Conservation (phyloP, 1,139 yeast species). For the Yamadazyma aaseri region DNA sequence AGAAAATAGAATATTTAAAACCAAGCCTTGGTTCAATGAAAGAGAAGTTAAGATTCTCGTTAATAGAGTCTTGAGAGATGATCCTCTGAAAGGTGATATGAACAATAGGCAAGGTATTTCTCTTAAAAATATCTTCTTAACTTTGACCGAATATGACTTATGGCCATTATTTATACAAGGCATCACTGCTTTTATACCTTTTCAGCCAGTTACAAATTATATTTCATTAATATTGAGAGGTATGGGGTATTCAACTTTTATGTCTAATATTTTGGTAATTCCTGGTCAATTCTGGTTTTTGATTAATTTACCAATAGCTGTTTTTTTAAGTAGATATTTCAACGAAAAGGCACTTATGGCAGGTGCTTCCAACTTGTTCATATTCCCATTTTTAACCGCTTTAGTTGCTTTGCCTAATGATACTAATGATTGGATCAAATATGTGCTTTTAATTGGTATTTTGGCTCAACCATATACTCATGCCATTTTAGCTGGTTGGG, state of each 20-base stretch:
- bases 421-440: conserved; percentile 46
- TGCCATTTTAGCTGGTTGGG: conserved; percentile 60
- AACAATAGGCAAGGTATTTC: conserved; percentile 58
- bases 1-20: conserved; percentile 41
- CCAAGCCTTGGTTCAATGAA: conserved; percentile 63
- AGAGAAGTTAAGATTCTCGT: conserved; percentile 63
- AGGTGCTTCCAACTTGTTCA: conserved; percentile 30
- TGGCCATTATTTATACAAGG: conserved; percentile 61
- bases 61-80: conserved; percentile 62
- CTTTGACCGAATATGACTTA: conserved; percentile 53
- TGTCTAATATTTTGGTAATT: conserved; percentile 54
- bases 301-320: conserved; percentile 33
- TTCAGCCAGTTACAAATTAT: conserved; percentile 43
- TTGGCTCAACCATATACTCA: conserved; percentile 51
- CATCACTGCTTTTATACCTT: conserved; percentile 43
- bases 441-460: conserved; percentile 44
- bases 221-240: conserved; percentile 50
- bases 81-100: conserved; percentile 70
- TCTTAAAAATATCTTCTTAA: conserved; percentile 33
- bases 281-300: conserved; percentile 45
- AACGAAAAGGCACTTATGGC: conserved; percentile 38
- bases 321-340: conserved; percentile 41
- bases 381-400: conserved; percentile 27
- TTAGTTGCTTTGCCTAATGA: conserved; percentile 20
- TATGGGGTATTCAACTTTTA: conserved; percentile 56